Conservation (phyloP, 2,329 filamentous ascomycete species). For the Penicillium sp. region DNA sequence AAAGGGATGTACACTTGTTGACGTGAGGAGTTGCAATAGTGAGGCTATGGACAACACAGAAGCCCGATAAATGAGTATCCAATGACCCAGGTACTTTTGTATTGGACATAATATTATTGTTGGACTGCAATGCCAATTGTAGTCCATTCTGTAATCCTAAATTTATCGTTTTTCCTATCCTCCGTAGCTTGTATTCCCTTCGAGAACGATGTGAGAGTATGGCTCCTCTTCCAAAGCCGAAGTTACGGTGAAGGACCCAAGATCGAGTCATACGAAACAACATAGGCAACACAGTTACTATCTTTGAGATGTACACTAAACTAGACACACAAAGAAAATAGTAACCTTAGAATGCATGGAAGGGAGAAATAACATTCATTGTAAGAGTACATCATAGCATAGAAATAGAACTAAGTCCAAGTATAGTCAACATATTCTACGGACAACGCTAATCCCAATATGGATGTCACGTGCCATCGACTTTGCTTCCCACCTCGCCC, state of each 20-base stretch:
- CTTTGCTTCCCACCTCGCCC: conserved; percentile 24
- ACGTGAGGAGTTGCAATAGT: conserved; percentile 4
- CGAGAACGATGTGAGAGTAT: too few species aligned
- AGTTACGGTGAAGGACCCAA: not conserved
- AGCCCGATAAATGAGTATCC: not conserved
- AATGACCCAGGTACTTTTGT: not conserved
- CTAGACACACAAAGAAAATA: not conserved
- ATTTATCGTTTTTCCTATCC: too few species aligned
- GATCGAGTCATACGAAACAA: not conserved
- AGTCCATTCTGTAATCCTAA: too few species aligned
- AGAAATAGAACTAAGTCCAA: not conserved
- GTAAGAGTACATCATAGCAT: too few species aligned
- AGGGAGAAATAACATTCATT: too few species aligned
- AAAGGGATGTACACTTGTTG: not conserved
- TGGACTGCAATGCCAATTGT: not conserved
- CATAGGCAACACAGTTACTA: not conserved
- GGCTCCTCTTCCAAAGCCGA: not conserved
- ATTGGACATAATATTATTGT: not conserved
- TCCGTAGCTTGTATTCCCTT: too few species aligned
- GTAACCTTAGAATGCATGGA: too few species aligned
- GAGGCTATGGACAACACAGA: conserved; percentile 12
- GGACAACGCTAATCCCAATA: conserved; percentile 19
- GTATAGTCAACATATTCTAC: not conserved
- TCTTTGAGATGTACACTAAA: not conserved
- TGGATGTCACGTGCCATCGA: conserved; percentile 21